These are phyloP conservation scores for Zoysia matrella DNA, from an alignment of 202 grass and related monocot species.

Conservation along the genomic window DNA sequence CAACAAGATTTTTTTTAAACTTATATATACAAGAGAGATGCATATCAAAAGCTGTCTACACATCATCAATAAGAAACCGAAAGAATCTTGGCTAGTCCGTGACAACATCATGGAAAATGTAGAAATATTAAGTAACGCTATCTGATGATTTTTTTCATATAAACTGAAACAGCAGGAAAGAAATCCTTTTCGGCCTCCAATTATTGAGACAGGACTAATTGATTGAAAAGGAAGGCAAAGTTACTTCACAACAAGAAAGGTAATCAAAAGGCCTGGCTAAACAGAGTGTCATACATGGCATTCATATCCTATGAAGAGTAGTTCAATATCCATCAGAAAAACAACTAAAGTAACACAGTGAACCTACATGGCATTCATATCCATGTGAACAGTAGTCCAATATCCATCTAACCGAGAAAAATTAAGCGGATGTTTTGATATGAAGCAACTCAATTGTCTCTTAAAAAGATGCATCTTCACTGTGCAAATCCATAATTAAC, in stretches of 20 bases:
- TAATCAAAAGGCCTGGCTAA: not conserved
- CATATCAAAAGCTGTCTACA: not conserved
- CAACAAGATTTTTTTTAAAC: no score
- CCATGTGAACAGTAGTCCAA: constrained; percentile 1
- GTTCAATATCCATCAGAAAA: not conserved
- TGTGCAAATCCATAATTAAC: not conserved
- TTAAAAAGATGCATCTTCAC: not conserved
- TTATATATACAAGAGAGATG: constrained; percentile 11
- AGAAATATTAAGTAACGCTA: not conserved
- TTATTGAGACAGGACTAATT: constrained; percentile 7
- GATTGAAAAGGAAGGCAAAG: not conserved
- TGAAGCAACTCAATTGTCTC: constrained; percentile 2
- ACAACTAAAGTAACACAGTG: not conserved
- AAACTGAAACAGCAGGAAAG: constrained; percentile 17
- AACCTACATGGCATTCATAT: not conserved
- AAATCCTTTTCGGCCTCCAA: not conserved
- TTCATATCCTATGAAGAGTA: no score
- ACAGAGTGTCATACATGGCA: no score
- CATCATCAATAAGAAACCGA: constrained; percentile 11
- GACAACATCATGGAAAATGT: constrained; percentile 18
- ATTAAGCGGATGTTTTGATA: not conserved
- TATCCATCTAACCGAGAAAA: not conserved
- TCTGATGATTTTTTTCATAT: not conserved
- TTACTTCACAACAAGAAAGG: constrained; percentile 1
- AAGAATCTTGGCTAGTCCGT: constrained; percentile 6